These are phyloP conservation scores for Cucumis hystrix DNA, from an alignment of 306 rosid species.

Conservation along the genomic window DNA sequence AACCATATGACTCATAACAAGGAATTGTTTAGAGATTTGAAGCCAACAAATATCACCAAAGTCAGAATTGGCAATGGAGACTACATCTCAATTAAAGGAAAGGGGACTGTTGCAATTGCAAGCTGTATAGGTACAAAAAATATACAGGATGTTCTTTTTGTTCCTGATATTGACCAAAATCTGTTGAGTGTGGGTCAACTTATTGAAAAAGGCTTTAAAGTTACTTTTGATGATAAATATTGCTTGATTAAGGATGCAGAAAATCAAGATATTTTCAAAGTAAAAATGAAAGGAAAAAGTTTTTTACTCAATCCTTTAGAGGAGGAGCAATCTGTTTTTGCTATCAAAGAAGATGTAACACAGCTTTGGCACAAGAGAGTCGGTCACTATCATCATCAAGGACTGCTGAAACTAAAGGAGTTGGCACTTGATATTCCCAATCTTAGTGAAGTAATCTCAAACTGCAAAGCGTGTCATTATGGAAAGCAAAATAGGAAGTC, in stretches of 20 bases:
- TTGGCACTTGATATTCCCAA: too few species aligned
- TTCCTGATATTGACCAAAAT: not conserved
- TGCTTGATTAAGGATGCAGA: not conserved
- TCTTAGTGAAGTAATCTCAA: too few species aligned
- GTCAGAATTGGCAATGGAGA: not conserved
- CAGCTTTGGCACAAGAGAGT: too few species aligned
- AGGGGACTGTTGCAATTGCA: not conserved
- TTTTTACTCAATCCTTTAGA: slow-evolving; percentile 43
- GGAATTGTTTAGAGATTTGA: not conserved
- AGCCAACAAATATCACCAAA: not conserved
- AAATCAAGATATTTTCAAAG: not conserved
- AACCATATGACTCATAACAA: slow-evolving; percentile 1
- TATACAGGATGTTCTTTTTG: not conserved
- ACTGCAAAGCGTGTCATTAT: too few species aligned
- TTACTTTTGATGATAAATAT: not conserved
- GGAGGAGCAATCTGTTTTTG: too few species aligned
- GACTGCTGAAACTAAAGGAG: too few species aligned
- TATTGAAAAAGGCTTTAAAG: not conserved
- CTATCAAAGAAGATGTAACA: too few species aligned
- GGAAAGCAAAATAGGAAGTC: too few species aligned
- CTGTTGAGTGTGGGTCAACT: not conserved
- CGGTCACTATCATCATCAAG: too few species aligned
- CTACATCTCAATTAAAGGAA: not conserved
- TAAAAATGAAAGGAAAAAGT: too few species aligned
- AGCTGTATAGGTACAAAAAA: not conserved